Evolutionary conservation across 192 early-diverging fungal genomes (phyloP).

Genomic region (Coemansia sp.): DNA sequence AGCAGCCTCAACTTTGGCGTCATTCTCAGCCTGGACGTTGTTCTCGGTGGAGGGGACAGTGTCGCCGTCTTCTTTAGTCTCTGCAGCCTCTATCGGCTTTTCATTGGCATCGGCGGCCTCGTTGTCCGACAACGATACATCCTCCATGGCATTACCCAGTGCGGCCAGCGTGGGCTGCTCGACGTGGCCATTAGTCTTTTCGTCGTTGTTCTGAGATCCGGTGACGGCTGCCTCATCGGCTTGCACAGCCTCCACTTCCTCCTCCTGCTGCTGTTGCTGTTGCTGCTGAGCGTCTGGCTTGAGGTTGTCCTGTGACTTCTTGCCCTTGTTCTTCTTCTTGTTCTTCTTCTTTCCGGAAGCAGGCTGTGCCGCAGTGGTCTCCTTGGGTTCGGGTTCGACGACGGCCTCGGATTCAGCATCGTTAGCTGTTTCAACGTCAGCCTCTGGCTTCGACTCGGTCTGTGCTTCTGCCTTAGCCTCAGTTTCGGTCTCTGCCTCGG

Average conservation of each 20-base stretch:
- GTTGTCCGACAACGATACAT: constrained; percentile 40
- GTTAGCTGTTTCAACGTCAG: background rate
- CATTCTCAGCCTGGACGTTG: background rate
- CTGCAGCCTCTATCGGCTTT: no score
- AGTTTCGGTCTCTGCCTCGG: background rate
- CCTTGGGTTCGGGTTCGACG: constrained; percentile 7
- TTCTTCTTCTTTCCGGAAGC: constrained; percentile 32
- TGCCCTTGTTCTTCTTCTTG: constrained; percentile 37
- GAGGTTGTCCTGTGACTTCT: constrained; percentile 20
- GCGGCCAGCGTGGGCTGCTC: constrained; percentile 18
- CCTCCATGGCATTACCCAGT: constrained; percentile 50
- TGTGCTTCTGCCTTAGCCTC: background rate
- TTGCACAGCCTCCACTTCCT: constrained; percentile 1
- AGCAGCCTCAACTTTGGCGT: background rate
- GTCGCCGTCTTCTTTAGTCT: constrained; percentile 25
- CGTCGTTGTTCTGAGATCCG: no score
- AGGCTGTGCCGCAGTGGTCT: background rate
- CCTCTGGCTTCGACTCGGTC: constrained; percentile 2
- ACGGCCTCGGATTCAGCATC: background rate
- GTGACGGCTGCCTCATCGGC: background rate
- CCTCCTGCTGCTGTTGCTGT: background rate
- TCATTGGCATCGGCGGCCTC: constrained; percentile 8
- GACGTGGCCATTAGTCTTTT: background rate
- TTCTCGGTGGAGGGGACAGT: background rate
- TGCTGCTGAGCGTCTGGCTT: background rate